A percentile compares a stretch with the other conserved stretches of the same genome.
These are phyloP conservation scores for Rubia peregrina DNA, from an alignment of 305 asterid species.

Conservation along the genomic window DNA sequence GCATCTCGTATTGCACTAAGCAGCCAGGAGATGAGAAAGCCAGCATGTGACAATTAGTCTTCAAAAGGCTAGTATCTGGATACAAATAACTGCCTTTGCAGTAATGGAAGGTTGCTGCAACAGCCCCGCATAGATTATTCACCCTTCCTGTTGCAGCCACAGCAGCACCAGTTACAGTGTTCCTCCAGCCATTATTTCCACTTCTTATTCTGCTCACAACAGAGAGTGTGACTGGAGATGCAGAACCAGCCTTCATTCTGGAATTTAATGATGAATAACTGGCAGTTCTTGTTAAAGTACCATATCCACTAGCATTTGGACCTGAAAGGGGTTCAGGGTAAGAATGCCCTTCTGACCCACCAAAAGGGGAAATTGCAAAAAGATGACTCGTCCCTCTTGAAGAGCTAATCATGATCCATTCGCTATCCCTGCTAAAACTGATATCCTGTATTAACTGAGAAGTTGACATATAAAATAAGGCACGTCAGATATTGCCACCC, in stretches of 20 bases:
- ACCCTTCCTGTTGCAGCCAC: slow-evolving; percentile 72
- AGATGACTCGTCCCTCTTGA: slow-evolving; percentile 91
- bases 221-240: slow-evolving; percentile 25
- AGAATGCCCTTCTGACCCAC: slow-evolving; percentile 43
- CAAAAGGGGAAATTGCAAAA: slow-evolving; percentile 70
- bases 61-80: slow-evolving; percentile 31
- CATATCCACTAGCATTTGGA: slow-evolving; percentile 32
- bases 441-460: slow-evolving; percentile 89
- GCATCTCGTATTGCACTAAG: slow-evolving; percentile 60
- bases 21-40: slow-evolving; percentile 82
- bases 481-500: not conserved
- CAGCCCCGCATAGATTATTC: slow-evolving; percentile 44
- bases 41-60: slow-evolving; percentile 50
- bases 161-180: slow-evolving; percentile 74
- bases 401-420: slow-evolving; percentile 78
- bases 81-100: slow-evolving; percentile 34
- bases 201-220: slow-evolving; percentile 28
- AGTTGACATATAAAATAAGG: slow-evolving; percentile 9
- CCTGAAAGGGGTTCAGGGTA: slow-evolving; percentile 36
- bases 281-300: slow-evolving; percentile 35
- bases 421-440: slow-evolving; percentile 79
- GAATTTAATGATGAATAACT: slow-evolving; percentile 33
- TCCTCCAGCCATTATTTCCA: slow-evolving; percentile 33
- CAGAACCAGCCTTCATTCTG: slow-evolving; percentile 31
- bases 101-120: slow-evolving; percentile 61